Base-by-base conservation (phyloP, 805 yeast genomes). In the Pichia insulana region DNA sequence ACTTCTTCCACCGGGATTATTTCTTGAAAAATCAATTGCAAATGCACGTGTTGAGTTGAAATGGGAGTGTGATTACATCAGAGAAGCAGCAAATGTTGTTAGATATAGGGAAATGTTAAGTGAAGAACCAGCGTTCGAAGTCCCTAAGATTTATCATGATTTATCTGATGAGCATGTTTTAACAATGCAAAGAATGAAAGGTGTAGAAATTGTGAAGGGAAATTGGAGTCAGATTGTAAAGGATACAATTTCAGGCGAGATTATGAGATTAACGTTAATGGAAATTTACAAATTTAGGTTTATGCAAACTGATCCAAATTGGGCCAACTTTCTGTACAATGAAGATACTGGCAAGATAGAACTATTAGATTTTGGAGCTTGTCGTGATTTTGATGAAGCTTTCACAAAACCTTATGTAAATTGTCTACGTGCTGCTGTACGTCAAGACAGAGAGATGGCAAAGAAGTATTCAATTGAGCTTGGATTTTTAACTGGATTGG, bases 241-340 rank as follows among this genome's bases (percentile, higher is more conserved):
- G 47, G 69, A 92, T 62, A 83, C 83, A 77, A 80, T 92, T 40
- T 94, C 95, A 15, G 75, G 85, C 3, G 74, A 82, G 50, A 79
- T 92, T 40, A 83, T 92, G 96, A 74, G 86, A 50, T 69, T 92
- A 34, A 88, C 96, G 56, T 66, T 92, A 37, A 69, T 74, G 51
- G 98, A 92, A 63, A 84, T 92, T 59, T 85, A 88, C 12, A 67
- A 75, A 52, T 89, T 83, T 67, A 75, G 74, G 55, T 90, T 82
- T 65, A 92, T 92, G 98, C 98, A 92, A 65, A 90, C 97, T 1
- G 98, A 92, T 65, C 98, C 98, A 40, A 92, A 92, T 62, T 92
- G 98, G 98, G 97, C 98, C 36, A 92, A 92, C 61, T 92, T 92
- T 65, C 64, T 92, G 46, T 88, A 84, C 66, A 88, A 92, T 56